Conservation (phyloP, 371 early-diverging fungal genomes). For the Mucor indicus region DNA sequence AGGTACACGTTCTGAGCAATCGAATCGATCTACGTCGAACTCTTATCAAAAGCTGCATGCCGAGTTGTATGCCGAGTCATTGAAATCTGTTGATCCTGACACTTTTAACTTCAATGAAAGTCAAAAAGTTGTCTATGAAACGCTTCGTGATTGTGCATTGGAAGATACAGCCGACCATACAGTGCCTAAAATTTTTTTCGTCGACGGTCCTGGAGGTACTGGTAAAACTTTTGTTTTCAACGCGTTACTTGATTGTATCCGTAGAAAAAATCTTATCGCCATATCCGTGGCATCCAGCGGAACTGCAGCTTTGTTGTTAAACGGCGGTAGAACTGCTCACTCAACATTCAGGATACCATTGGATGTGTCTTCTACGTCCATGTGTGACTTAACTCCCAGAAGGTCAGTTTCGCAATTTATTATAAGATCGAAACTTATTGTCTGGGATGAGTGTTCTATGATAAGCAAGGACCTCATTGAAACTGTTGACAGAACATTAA, state of each 20-base stretch:
- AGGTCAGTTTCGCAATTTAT: constrained; percentile 8
- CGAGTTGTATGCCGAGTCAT: no score
- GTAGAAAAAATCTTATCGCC: not conserved
- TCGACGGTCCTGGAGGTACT: constrained; percentile 21
- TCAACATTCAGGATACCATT: constrained; percentile 24
- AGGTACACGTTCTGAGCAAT: no score
- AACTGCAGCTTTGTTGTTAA: constrained; percentile 26
- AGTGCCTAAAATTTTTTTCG: not conserved
- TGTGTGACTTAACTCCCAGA: constrained; percentile 7
- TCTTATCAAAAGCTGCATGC: no score
- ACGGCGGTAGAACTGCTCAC: constrained; percentile 26
- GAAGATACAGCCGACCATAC: no score
- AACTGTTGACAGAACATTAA: constrained; percentile 19
- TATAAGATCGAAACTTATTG: constrained; percentile 9
- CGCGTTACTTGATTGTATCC: not conserved
- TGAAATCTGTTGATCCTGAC: no score
- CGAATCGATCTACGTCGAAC: no score
- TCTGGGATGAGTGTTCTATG: constrained; percentile 39
- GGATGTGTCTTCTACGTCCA: constrained; percentile 2
- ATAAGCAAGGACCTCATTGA: constrained; percentile 14
- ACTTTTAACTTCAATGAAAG: no score
- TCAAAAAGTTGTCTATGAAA: no score
- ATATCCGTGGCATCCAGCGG: constrained; percentile 21
- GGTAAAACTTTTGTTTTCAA: constrained; percentile 6
- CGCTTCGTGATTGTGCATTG: no score